phyloP scores from a whole-genome alignment of 2,329 filamentous ascomycete genomes.

The Aspergillus alliaceus region DNA sequence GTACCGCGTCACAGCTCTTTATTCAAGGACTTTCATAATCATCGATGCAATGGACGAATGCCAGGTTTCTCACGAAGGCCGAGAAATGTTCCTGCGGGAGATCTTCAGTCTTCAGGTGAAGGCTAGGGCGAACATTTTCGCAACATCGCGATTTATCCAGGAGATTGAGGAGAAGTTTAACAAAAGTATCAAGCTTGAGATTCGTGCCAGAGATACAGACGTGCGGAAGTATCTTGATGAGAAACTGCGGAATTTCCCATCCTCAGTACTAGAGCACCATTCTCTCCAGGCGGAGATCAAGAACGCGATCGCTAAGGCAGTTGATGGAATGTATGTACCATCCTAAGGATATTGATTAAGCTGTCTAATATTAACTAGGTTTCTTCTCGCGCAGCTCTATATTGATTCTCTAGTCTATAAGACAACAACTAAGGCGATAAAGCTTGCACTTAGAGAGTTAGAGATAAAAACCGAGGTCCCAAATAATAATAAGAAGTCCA shows the following conservation, averaged over 20 bases:
- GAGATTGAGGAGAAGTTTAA: slow-evolving; percentile 25
- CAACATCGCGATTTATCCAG: slow-evolving; percentile 32
- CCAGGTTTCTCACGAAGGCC: neutral
- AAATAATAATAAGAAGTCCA: neutral
- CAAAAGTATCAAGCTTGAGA: slow-evolving; percentile 22
- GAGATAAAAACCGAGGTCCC: slow-evolving; percentile 24
- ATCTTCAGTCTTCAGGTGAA: slow-evolving; percentile 23
- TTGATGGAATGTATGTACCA: slow-evolving; percentile 35
- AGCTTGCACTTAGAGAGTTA: slow-evolving; percentile 31
- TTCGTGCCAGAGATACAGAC: slow-evolving; percentile 35
- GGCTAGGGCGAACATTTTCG: slow-evolving; percentile 26
- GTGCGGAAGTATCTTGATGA: slow-evolving; percentile 30
- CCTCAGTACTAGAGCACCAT: slow-evolving; percentile 11
- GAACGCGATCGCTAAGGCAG: slow-evolving; percentile 21
- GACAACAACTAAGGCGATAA: slow-evolving; percentile 30
- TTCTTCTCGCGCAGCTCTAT: slow-evolving; percentile 27
- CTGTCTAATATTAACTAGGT: slow-evolving; percentile 16
- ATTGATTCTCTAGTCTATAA: slow-evolving; percentile 20
- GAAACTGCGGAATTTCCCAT: slow-evolving; percentile 20
- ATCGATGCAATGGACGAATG: slow-evolving; percentile 37
- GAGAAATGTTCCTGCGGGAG: slow-evolving; percentile 14
- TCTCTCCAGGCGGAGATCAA: slow-evolving; percentile 23
- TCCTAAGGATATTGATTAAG: neutral
- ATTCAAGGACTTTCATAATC: slow-evolving; percentile 25
- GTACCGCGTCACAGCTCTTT: slow-evolving; percentile 9